Conservation (phyloP, 805 yeast species). For the Hanseniaspora thailandica region DNA sequence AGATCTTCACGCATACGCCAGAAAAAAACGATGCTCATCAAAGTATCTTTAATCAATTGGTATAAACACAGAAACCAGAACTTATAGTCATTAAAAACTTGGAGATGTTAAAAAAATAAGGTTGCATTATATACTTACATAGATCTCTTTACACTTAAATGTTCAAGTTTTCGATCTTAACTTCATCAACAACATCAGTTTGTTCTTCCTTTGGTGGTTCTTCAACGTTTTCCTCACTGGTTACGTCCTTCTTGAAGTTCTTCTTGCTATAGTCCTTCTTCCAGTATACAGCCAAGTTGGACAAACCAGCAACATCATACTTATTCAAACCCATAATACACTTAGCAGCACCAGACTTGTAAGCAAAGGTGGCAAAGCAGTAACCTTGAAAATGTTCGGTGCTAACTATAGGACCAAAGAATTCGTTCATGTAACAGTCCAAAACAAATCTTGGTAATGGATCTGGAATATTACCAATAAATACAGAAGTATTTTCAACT, state of each 20-base stretch:
- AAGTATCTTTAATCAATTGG: neutral
- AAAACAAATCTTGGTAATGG: constrained; percentile 20
- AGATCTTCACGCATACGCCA: neutral
- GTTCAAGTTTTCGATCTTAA: constrained; percentile 6
- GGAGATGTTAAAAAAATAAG: no score
- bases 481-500: constrained; percentile 56
- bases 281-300: constrained; percentile 78
- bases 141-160: neutral
- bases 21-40: no score
- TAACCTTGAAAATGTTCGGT: constrained; percentile 38
- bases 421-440: constrained; percentile 14
- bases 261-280: constrained; percentile 48
- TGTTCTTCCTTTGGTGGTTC: constrained; percentile 9
- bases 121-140: neutral
- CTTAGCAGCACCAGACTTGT: constrained; percentile 79
- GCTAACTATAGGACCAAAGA: constrained; percentile 14
- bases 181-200: constrained; percentile 16
- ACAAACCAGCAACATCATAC: constrained; percentile 52
- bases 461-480: constrained; percentile 75
- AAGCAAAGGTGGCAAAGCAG: constrained; percentile 77
- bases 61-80: no score
- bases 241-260: constrained; percentile 21
- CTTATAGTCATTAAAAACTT: no score
- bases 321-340: constrained; percentile 74
- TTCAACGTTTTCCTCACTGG: constrained; percentile 15